These are phyloP conservation scores for Boletus bicolor DNA, from an alignment of 768 basidiomycete genomes.

Conservation along the genomic window DNA sequence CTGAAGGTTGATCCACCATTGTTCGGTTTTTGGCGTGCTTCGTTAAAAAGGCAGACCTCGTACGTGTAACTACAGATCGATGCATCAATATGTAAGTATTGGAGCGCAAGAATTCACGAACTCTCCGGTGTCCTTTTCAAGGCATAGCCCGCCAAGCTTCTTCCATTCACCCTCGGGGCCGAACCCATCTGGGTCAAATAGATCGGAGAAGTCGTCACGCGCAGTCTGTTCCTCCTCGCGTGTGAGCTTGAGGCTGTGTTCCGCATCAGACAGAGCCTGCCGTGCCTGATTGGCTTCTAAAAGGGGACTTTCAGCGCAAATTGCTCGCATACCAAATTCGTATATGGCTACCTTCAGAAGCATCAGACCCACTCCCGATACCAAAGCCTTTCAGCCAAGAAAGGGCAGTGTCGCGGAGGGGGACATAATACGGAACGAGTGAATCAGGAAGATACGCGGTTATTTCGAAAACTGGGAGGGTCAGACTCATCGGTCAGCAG, in stretches of 20 bases:
- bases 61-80: conserved; percentile 73
- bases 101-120: conserved; percentile 43
- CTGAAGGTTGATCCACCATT: conserved; percentile 70
- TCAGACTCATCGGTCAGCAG: not conserved
- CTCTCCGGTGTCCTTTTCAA: conserved; percentile 87
- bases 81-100: conserved; percentile 6
- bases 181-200: conserved; percentile 65
- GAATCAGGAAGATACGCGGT: conserved; percentile 84
- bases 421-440: conserved; percentile 69
- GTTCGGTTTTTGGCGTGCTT: conserved; percentile 85
- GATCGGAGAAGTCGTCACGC: conserved; percentile 55
- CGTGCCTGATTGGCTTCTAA: conserved; percentile 60
- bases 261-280: conserved; percentile 59
- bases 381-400: conserved; percentile 66
- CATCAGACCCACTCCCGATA: conserved; percentile 43
- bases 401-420: conserved; percentile 55
- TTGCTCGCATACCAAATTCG: not conserved
- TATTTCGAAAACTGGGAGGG: conserved; percentile 67
- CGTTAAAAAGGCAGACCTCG: conserved; percentile 87
- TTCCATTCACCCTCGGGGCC: conserved; percentile 92
- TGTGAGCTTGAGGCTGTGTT: conserved; percentile 52
- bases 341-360: conserved; percentile 38
- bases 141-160: conserved; percentile 80
- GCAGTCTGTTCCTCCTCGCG: conserved; percentile 53
- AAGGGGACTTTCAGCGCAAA: not conserved